These are phyloP conservation scores for Periconia sp. DNA, from an alignment of 2,329 filamentous ascomycete species.

Conservation along the genomic window DNA sequence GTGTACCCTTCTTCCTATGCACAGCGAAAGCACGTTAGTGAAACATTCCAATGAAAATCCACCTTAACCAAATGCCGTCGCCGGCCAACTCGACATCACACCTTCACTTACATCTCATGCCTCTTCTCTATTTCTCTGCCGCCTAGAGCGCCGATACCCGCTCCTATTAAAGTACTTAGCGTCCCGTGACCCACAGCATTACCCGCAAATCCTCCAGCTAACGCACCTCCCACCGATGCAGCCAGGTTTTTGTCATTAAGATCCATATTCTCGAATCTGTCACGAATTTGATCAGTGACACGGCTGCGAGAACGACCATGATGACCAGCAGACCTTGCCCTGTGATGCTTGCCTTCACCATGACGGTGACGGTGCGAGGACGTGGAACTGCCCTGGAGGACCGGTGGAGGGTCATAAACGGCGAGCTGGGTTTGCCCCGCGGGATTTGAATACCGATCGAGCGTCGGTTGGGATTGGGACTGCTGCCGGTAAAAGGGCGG, in stretches of 20 bases:
- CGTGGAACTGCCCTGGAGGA: conserved; percentile 31
- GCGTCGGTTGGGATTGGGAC: conserved; percentile 42
- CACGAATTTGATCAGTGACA: conserved; percentile 41
- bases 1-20: conserved; percentile 17
- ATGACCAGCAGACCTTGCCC: conserved; percentile 44
- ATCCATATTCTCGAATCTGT: conserved; percentile 43
- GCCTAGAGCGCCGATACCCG: conserved; percentile 42
- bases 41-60: conserved; percentile 3
- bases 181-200: conserved; percentile 38
- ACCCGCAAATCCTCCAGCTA: conserved; percentile 44
- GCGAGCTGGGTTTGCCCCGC: conserved; percentile 21
- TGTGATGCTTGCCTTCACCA: conserved; percentile 32
- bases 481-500: conserved; percentile 42
- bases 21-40: conserved; percentile 12
- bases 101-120: conserved; percentile 31
- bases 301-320: conserved; percentile 40
- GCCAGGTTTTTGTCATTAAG: conserved; percentile 39
- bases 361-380: conserved; percentile 24
- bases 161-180: conserved; percentile 46
- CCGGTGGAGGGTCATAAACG: conserved; percentile 30
- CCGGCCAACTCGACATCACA: conserved; percentile 2
- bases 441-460: conserved; percentile 19
- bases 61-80: too few relatives aligned
- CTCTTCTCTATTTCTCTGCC: conserved; percentile 33
- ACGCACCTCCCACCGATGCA: conserved; percentile 46